A percentile compares a stretch with the other conserved stretches of the same genome.
Conservation (phyloP, 179 eudicot genomes). For the Sideroxylon spinosum region DNA sequence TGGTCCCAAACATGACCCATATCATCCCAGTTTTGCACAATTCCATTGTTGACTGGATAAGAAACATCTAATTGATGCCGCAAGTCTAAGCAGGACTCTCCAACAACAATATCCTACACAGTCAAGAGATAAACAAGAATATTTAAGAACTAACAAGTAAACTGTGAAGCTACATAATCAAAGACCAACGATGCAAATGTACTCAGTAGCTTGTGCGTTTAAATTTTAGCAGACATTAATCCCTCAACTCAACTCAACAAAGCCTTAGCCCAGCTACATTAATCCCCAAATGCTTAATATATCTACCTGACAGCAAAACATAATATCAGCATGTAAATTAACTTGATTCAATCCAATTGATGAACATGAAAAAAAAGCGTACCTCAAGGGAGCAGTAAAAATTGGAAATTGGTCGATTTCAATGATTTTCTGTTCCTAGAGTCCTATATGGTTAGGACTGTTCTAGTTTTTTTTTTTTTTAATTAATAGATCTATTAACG, state of each 20-base stretch:
- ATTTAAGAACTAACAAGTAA: not conserved
- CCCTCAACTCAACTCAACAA: too few relatives aligned
- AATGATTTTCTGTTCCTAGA: not conserved
- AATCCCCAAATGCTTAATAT: not conserved
- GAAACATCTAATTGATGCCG: constrained; percentile 88
- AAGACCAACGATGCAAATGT: not conserved
- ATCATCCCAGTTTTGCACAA: constrained; percentile 98
- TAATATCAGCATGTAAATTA: not conserved
- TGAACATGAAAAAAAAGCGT: too few relatives aligned
- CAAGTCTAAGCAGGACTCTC: constrained; percentile 63
- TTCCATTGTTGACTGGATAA: constrained; percentile 94
- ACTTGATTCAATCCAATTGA: not conserved
- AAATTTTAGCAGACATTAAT: not conserved
- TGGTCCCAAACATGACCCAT: constrained; percentile 97
- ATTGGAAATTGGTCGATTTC: not conserved
- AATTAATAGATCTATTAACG: too few relatives aligned
- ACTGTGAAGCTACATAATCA: not conserved
- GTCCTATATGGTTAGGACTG: not conserved
- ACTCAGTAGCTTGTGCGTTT: not conserved
- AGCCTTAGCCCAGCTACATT: too few relatives aligned
- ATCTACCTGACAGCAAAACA: not conserved
- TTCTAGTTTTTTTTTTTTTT: not conserved
- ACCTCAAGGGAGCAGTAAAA: not conserved
- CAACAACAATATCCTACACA: constrained; percentile 78
- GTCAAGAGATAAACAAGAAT: not conserved